Evolutionary conservation across 148 eudicot genomes (phyloP).

Genomic region (Silene uniflora): DNA sequence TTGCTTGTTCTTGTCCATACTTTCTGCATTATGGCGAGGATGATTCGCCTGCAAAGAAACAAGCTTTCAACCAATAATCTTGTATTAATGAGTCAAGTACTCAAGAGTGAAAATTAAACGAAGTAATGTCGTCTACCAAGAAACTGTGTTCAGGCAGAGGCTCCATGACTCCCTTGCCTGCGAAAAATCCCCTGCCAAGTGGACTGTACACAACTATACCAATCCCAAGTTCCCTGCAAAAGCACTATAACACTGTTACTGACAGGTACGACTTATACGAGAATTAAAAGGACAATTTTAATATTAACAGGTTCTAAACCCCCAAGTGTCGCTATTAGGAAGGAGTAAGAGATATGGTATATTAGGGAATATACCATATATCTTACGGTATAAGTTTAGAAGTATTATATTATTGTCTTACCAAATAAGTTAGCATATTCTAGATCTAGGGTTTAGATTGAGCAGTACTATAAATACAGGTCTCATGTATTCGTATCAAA

Average conservation of each 20-base stretch:
- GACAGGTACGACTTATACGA: not conserved
- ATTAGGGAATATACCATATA: too few relatives aligned
- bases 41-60: conserved; percentile 14
- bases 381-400: too few relatives aligned
- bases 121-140: conserved; percentile 21
- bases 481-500: too few relatives aligned
- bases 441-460: too few relatives aligned
- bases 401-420: too few relatives aligned
- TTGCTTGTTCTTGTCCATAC: conserved; percentile 24
- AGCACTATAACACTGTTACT: not conserved
- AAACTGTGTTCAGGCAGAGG: conserved; percentile 31
- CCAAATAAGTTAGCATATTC: too few relatives aligned
- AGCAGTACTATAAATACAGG: too few relatives aligned
- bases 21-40: conserved; percentile 21
- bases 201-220: conserved; percentile 31
- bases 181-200: conserved; percentile 35
- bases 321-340: too few relatives aligned
- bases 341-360: too few relatives aligned
- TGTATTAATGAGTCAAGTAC: not conserved
- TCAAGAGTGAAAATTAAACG: not conserved
- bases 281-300: too few relatives aligned
- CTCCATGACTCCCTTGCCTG: conserved; percentile 34
- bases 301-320: not conserved
- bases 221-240: conserved; percentile 31
- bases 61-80: not conserved